Evolutionary conservation across 2,329 filamentous ascomycete genomes (phyloP).

Genomic region (Gnomoniopsis sp.): DNA sequence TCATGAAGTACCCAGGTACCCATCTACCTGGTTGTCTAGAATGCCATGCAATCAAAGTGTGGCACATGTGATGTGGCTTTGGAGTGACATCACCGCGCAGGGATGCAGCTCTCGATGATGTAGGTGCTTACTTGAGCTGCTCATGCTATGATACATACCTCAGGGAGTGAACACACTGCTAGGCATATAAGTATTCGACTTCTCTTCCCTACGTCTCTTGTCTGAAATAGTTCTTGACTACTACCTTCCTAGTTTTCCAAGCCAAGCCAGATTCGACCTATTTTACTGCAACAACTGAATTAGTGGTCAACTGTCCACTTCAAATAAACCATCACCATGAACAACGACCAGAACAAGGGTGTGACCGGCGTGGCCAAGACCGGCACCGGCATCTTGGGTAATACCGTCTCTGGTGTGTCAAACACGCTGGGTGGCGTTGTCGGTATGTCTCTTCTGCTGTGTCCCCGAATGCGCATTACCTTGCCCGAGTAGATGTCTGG

Average conservation of each 20-base stretch:
- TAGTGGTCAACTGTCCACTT: neutral
- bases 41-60: neutral
- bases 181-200: neutral
- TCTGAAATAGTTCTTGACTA: neutral
- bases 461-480: no score
- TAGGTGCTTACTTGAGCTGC: neutral
- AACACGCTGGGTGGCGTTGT: slow-evolving; percentile 31
- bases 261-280: neutral
- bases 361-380: slow-evolving; percentile 25
- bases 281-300: neutral
- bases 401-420: slow-evolving; percentile 28
- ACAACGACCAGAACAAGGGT: slow-evolving; percentile 23
- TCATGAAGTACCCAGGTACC: no score
- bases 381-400: slow-evolving; percentile 28
- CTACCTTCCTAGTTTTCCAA: neutral
- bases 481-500: no score
- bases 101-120: neutral
- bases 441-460: slow-evolving; percentile 9
- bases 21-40: no score
- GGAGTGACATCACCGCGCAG: neutral
- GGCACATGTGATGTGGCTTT: neutral
- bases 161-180: neutral
- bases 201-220: neutral
- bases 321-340: slow-evolving; percentile 15
- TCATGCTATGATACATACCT: neutral